Conservation (phyloP, 1,284 basidiomycete species). For the Afroboletus lepidellus region DNA sequence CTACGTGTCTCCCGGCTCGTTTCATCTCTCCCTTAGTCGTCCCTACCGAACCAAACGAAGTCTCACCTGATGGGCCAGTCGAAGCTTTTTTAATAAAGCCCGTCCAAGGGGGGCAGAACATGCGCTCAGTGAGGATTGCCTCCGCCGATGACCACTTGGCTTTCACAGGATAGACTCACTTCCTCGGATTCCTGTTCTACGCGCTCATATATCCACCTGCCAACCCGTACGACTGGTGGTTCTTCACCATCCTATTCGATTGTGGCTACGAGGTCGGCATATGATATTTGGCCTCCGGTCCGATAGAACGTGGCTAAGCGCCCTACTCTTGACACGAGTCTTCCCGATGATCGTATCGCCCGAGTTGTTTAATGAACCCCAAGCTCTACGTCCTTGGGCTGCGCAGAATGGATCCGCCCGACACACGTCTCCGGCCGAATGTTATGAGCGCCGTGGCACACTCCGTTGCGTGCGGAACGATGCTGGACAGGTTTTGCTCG, state of each 20-base stretch:
- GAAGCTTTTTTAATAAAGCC: conserved; percentile 14
- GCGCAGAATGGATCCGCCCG: conserved; percentile 1
- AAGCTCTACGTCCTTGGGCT: conserved; percentile 4
- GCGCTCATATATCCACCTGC: conserved; percentile 8
- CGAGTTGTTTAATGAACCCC: background rate
- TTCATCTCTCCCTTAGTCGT: conserved; percentile 11
- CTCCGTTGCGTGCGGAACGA: conserved; percentile 10
- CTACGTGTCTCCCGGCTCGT: conserved; percentile 9
- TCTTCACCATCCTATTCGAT: conserved; percentile 1
- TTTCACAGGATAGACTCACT: conserved; percentile 6
- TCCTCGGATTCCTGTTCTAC: conserved; percentile 6
- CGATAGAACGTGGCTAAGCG: conserved; percentile 22
- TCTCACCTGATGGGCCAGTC: conserved; percentile 9
- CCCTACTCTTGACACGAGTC: conserved; percentile 7
- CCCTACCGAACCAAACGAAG: conserved; percentile 3
- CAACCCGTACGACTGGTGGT: conserved; percentile 7
- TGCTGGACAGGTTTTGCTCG: conserved; percentile 5
- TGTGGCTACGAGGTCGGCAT: conserved; percentile 2
- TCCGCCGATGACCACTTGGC: conserved; percentile 19
- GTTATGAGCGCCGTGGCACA: background rate
- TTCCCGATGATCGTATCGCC: conserved; percentile 8
- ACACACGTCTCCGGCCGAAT: background rate
- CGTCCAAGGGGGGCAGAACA: background rate
- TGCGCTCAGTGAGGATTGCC: background rate
- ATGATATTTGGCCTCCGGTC: background rate